Evolutionary conservation across 148 eudicot species (phyloP).

Genomic region (Cornus florida): DNA sequence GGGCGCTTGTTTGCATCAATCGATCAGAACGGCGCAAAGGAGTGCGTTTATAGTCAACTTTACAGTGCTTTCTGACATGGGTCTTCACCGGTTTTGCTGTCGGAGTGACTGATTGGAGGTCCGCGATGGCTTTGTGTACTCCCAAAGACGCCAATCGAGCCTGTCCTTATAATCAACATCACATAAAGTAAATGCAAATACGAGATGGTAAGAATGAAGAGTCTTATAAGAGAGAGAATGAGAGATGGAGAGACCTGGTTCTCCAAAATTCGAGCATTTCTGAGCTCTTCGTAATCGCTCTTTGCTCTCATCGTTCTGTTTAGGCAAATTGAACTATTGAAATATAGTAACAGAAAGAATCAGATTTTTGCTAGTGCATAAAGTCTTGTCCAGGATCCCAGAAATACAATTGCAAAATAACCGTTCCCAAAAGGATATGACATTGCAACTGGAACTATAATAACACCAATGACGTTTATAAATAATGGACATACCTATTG

Average conservation of each 20-base stretch:
- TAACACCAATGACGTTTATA: not conserved
- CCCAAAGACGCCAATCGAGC: constrained; percentile 35
- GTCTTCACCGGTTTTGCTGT: constrained; percentile 18
- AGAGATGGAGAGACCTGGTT: constrained; percentile 25
- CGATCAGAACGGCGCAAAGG: constrained; percentile 43
- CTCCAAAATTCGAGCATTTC: constrained; percentile 38
- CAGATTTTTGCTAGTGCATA: no score
- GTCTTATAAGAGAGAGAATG: not conserved
- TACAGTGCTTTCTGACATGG: constrained; percentile 17
- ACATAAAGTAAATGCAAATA: not conserved
- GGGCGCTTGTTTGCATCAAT: not conserved
- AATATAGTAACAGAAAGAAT: not conserved
- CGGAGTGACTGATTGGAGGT: constrained; percentile 25
- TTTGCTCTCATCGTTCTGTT: constrained; percentile 23
- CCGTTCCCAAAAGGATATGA: not conserved
- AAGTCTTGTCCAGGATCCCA: no score
- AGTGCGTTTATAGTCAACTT: constrained; percentile 18
- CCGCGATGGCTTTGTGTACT: constrained; percentile 29
- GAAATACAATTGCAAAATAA: not conserved
- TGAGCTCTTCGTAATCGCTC: constrained; percentile 30
- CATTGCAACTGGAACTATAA: not conserved
- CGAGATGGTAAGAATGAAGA: not conserved
- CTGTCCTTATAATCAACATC: constrained; percentile 13
- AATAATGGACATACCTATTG: constrained; percentile 29
- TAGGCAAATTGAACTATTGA: constrained; percentile 36